A percentile compares a stretch with the other conserved stretches of the same genome.
Evolutionary conservation across 164 flowering plant species (phyloP).

Genomic region (Amborella trichopoda): DNA sequence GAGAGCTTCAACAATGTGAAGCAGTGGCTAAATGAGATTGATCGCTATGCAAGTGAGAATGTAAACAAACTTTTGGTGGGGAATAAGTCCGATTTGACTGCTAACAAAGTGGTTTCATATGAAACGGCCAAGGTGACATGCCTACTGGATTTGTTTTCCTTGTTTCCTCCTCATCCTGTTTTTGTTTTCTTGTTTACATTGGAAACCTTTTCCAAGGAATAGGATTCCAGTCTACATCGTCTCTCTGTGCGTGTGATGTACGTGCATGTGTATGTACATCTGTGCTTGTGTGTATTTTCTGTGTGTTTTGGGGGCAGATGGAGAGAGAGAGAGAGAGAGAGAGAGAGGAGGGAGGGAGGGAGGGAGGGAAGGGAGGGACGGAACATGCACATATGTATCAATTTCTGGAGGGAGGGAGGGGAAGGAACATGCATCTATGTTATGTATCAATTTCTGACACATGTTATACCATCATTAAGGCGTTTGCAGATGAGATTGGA

Average conservation of each 20-base stretch:
- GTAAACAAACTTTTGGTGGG: constrained; percentile 31
- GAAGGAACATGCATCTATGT: neutral
- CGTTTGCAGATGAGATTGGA: constrained; percentile 29
- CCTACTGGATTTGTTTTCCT: neutral
- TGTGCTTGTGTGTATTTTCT: neutral
- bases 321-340: too few relatives aligned
- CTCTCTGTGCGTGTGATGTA: neutral
- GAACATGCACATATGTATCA: neutral
- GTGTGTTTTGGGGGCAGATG: neutral
- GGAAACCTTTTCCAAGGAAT: neutral
- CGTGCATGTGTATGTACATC: neutral
- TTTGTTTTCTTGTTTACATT: neutral
- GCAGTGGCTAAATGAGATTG: constrained; percentile 29
- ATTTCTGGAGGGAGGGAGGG: neutral
- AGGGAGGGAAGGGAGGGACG: too few relatives aligned
- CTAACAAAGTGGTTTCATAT: constrained; percentile 21
- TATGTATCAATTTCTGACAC: neutral
- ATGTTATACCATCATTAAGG: constrained; percentile 7
- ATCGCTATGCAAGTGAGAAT: constrained; percentile 26
- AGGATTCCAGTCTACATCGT: neutral
- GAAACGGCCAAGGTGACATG: constrained; percentile 24
- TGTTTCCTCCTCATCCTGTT: neutral
- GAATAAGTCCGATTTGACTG: constrained; percentile 24
- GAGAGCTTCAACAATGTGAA: constrained; percentile 29
- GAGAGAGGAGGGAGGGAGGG: too few relatives aligned